phyloP scores from a whole-genome alignment of 2,329 filamentous ascomycete genomes.

The Fonsecaea monophora region DNA sequence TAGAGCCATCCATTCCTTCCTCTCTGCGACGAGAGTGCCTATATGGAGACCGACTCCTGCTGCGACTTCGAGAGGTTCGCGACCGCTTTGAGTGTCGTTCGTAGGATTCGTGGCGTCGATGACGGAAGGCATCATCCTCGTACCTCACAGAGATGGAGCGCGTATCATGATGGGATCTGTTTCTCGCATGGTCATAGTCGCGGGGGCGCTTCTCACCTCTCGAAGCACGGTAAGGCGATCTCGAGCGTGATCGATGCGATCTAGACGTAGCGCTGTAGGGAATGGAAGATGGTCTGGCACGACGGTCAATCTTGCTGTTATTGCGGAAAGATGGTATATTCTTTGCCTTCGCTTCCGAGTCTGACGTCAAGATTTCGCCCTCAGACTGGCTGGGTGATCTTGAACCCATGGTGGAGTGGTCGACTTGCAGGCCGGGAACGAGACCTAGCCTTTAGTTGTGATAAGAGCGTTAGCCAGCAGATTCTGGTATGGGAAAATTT shows the following conservation, averaged over 20 bases:
- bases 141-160: constrained; percentile 48
- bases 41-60: constrained; percentile 52
- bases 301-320: constrained; percentile 89
- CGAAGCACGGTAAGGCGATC: constrained; percentile 51
- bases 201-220: constrained; percentile 52
- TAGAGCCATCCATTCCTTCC: constrained; percentile 23
- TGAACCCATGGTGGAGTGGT: constrained; percentile 53
- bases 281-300: constrained; percentile 73
- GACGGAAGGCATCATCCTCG: constrained; percentile 49
- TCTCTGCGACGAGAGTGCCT: constrained; percentile 41
- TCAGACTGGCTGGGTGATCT: constrained; percentile 75
- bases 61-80: constrained; percentile 52
- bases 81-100: constrained; percentile 56
- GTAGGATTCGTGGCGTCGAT: constrained; percentile 51
- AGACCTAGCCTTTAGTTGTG: constrained; percentile 40
- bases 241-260: constrained; percentile 47
- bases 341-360: constrained; percentile 82
- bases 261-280: constrained; percentile 44
- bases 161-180: constrained; percentile 42
- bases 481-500: constrained; percentile 35
- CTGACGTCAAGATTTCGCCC: constrained; percentile 82
- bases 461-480: constrained; percentile 39
- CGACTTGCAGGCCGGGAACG: constrained; percentile 36
- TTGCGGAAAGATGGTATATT: constrained; percentile 74
- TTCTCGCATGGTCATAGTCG: constrained; percentile 47